A percentile compares a stretch with the other conserved stretches of the same genome.
These are phyloP conservation scores for Sordariomycetes sp. DNA, from an alignment of 2,329 filamentous ascomycete genomes.

Conservation along the genomic window DNA sequence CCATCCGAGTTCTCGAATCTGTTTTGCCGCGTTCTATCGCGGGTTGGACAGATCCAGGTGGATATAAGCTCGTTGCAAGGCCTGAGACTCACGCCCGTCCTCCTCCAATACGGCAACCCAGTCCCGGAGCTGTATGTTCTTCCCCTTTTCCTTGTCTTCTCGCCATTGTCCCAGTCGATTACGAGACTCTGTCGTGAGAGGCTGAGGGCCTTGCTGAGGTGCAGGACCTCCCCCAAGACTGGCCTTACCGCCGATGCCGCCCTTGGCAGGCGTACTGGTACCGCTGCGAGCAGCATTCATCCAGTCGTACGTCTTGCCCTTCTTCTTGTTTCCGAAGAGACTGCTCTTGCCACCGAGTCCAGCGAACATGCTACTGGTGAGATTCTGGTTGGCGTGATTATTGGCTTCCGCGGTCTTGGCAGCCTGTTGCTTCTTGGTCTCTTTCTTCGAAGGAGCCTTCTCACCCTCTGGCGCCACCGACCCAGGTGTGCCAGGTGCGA, in stretches of 20 bases:
- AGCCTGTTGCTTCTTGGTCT: conserved; percentile 65
- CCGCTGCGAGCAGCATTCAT: conserved; percentile 51
- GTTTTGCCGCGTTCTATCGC: conserved; percentile 16
- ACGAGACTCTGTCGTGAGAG: conserved; percentile 47
- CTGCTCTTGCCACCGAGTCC: conserved; percentile 54
- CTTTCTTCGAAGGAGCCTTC: conserved; percentile 79
- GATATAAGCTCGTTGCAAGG: conserved; percentile 50
- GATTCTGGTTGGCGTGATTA: conserved; percentile 74
- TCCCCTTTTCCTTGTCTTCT: conserved; percentile 69
- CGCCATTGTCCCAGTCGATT: conserved; percentile 65
- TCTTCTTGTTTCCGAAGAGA: conserved; percentile 50
- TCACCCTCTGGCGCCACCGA: conserved; percentile 53
- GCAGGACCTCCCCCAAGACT: conserved; percentile 7
- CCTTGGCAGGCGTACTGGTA: conserved; percentile 38
- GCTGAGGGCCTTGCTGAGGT: conserved; percentile 20
- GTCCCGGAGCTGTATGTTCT: conserved; percentile 76
- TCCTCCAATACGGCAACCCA: conserved; percentile 71
- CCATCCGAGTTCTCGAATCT: not conserved
- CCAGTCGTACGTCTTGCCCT: conserved; percentile 64
- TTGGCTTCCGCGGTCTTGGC: conserved; percentile 70
- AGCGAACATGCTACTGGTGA: conserved; percentile 66
- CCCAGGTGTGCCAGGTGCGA: conserved; percentile 52
- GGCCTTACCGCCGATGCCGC: conserved; percentile 19
- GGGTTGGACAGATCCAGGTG: conserved; percentile 40
- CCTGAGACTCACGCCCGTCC: conserved; percentile 59